Conservation (phyloP, 2,329 filamentous ascomycete genomes). For the Arthrobotrys sphaeroides region DNA sequence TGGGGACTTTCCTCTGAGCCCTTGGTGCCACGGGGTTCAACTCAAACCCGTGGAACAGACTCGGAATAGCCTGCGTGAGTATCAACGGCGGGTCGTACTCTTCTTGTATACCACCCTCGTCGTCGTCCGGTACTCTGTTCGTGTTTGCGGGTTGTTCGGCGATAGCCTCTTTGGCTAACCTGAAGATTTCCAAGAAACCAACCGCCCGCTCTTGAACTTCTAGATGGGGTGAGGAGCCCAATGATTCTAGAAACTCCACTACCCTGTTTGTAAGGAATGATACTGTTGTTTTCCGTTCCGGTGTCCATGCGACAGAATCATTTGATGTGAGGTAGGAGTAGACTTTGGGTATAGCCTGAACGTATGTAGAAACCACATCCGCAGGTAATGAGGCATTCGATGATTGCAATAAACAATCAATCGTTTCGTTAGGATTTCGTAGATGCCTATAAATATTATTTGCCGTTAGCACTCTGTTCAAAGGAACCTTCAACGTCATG, state of each 20-base stretch:
- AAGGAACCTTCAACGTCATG: not conserved
- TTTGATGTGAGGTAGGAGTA: conserved; percentile 77
- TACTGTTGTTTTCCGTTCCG: conserved; percentile 76
- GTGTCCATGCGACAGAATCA: conserved; percentile 74
- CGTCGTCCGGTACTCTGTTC: conserved; percentile 14
- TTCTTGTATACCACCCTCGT: conserved; percentile 20
- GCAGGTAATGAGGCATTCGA: conserved; percentile 69
- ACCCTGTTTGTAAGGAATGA: conserved; percentile 82
- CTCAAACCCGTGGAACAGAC: conserved; percentile 84
- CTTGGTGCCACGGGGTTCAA: conserved; percentile 86
- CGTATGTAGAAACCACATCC: conserved; percentile 76
- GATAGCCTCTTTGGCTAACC: conserved; percentile 83
- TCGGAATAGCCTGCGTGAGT: conserved; percentile 88
- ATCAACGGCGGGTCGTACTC: conserved; percentile 76
- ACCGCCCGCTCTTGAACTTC: conserved; percentile 96
- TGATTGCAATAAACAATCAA: conserved; percentile 78
- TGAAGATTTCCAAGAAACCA: conserved; percentile 88
- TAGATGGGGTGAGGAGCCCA: conserved; percentile 82
- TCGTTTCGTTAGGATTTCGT: conserved; percentile 73
- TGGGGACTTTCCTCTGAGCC: conserved; percentile 85
- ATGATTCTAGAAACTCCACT: conserved; percentile 79
- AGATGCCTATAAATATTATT: conserved; percentile 61
- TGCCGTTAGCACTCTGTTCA: conserved; percentile 12
- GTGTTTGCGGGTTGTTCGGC: conserved; percentile 70
- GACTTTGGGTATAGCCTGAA: conserved; percentile 87